Evolutionary conservation across 208 protist genomes (phyloP).

Genomic region (Crithidia sp.): DNA sequence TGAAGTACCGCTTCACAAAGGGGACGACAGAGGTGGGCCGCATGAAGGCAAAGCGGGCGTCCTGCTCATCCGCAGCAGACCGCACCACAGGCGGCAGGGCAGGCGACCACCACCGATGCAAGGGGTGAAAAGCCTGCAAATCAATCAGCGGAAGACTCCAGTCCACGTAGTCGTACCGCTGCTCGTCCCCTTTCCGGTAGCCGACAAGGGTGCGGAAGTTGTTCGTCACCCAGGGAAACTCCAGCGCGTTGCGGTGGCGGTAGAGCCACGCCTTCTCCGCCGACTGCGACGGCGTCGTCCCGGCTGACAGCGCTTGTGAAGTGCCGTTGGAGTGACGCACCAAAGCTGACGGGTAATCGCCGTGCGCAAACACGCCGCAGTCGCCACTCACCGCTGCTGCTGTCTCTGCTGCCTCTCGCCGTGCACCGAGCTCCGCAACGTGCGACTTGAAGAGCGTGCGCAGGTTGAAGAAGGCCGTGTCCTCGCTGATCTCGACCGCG

Average conservation of each 20-base stretch:
- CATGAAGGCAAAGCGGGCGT: conserved; percentile 22
- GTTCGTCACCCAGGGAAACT: conserved; percentile 34
- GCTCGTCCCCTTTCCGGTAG: neutral
- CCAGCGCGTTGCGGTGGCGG: conserved; percentile 6
- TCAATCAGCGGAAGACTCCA: conserved; percentile 21
- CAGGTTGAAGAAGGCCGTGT: conserved; percentile 23
- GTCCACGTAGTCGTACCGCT: conserved; percentile 14
- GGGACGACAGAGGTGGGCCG: conserved; percentile 15
- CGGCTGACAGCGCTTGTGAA: neutral
- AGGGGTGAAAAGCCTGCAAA: conserved; percentile 31
- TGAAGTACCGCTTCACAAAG: conserved; percentile 30
- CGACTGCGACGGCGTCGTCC: conserved; percentile 1
- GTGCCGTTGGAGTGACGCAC: neutral
- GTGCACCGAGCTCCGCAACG: conserved; percentile 1
- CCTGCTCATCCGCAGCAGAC: neutral
- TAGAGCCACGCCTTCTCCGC: conserved; percentile 14
- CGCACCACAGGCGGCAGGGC: neutral
- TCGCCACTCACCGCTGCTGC: neutral
- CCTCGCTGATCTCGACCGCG: conserved; percentile 19
- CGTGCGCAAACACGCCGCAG: neutral
- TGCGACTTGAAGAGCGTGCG: conserved; percentile 14
- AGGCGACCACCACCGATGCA: conserved; percentile 32
- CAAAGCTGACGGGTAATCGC: neutral
- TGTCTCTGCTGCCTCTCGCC: neutral
- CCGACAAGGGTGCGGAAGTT: conserved; percentile 26